Evolutionary conservation across 805 yeast genomes (phyloP), one percentile per base, ranked within the genome.

Genomic region (Starmerella roubikii): DNA sequence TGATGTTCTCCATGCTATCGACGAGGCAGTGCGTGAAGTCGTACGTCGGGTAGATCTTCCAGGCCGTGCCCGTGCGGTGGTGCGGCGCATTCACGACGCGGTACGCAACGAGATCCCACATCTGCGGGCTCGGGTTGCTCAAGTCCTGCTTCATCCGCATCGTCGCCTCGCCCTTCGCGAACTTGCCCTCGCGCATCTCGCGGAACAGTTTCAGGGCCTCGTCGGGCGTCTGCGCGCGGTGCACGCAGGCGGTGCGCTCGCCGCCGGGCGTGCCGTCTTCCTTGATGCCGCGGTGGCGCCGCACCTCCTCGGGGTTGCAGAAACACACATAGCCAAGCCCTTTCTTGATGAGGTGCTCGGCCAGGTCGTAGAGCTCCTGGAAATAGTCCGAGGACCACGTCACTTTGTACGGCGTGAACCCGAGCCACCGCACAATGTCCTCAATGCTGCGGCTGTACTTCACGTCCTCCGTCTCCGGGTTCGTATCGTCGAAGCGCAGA

Each of bases 41-140:
- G 59, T 91, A 91, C 19, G 99, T 91, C 50, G 99, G 99, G 56
- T 91, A 91, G 45, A 91, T 88, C 63, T 80, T 83, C 99, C 99
- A 91, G 62, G 82, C 82, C 56, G 74, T 78, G 40, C 97, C 99
- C 11, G 98, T 91, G 64, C 97, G 78, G 62, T 88, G 93, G 62
- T 91, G 98, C 25, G 85, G 74, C 12, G 94, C 85, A 52, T 88
- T 71, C 52, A 91, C 68, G 3, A 91, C 94, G 59, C 99, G 74
- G 65, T 91, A 91, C 11, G 98, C 98, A 46, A 91, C 91, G 48
- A 91, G 70, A 63, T 91, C 99, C 99, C 99, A 91, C 98, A 91
- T 91, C 65, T 91, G 98, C 15, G 99, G 99, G 47, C 83, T 81
- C 47, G 95, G 94, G 15, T 91, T 80, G 8, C 61, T 57, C 47